These are phyloP conservation scores for Cutaneotrichosporon sp. DNA, from an alignment of 1,284 basidiomycete genomes.

Conservation along the genomic window DNA sequence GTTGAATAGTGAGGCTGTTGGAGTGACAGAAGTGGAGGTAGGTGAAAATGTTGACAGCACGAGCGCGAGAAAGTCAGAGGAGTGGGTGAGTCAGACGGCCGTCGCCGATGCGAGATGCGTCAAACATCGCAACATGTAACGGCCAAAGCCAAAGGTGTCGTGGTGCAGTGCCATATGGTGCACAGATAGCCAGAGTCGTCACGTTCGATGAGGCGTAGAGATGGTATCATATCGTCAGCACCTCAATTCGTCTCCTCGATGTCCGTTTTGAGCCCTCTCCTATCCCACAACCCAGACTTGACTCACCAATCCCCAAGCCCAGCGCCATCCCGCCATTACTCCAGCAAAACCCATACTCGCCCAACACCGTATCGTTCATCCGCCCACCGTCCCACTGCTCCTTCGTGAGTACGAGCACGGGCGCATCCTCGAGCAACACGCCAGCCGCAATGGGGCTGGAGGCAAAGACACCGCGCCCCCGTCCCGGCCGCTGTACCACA, in stretches of 20 bases:
- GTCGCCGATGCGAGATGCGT: no score
- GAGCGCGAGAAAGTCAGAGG: neutral
- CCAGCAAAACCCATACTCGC: constrained; percentile 85
- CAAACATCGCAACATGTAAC: no score
- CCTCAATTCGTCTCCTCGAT: neutral
- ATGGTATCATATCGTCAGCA: no score
- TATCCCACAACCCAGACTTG: neutral
- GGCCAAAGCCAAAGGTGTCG: no score
- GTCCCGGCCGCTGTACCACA: constrained; percentile 30
- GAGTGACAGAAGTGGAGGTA: neutral
- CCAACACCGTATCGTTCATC: constrained; percentile 61
- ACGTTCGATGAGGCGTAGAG: no score
- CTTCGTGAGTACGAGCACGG: constrained; percentile 71
- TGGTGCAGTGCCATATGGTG: no score
- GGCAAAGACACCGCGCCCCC: constrained; percentile 50
- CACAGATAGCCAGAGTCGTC: no score
- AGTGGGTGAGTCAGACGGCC: no score
- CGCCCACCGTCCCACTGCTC: constrained; percentile 65
- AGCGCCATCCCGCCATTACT: constrained; percentile 73
- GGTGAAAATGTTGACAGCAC: neutral
- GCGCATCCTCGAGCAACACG: constrained; percentile 73
- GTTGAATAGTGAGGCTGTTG: constrained; percentile 48
- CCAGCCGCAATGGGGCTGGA: constrained; percentile 58
- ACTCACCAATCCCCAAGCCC: constrained; percentile 74
- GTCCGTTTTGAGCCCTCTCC: neutral